Conservation (phyloP, 192 early-diverging fungal genomes). For the Martensiomyces pterosporus region DNA sequence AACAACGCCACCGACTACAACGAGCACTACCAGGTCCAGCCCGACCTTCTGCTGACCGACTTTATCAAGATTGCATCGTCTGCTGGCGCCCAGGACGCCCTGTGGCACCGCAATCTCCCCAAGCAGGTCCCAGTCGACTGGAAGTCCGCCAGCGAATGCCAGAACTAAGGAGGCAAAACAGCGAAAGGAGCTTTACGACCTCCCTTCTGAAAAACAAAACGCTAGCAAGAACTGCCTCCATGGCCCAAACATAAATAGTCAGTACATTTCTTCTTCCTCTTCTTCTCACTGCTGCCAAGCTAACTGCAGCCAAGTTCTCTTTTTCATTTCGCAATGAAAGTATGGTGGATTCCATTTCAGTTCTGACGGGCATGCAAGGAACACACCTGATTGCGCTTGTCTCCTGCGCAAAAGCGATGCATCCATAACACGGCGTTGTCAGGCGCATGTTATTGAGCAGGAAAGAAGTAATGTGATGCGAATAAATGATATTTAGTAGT, state of each 20-base stretch:
- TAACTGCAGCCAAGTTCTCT: too few species aligned
- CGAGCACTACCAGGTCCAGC: slow-evolving; percentile 64
- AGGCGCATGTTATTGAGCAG: too few species aligned
- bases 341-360: too few species aligned
- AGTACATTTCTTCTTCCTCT: too few species aligned
- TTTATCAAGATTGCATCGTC: slow-evolving; percentile 49
- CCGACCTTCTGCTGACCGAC: slow-evolving; percentile 54
- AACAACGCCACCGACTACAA: slow-evolving; percentile 59
- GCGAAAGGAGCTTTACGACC: slow-evolving; percentile 1
- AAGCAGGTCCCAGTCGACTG: slow-evolving; percentile 52
- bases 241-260: too few species aligned
- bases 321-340: too few species aligned
- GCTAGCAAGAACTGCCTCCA: too few species aligned
- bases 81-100: slow-evolving; percentile 50
- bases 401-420: too few species aligned
- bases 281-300: too few species aligned
- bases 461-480: not conserved
- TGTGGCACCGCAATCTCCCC: slow-evolving; percentile 71
- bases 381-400: too few species aligned
- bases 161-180: slow-evolving; percentile 9
- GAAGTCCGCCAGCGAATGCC: slow-evolving; percentile 31
- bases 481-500: not conserved
- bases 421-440: too few species aligned
- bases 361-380: too few species aligned
- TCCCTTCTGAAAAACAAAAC: slow-evolving; percentile 3